phyloP scores from a whole-genome alignment of 2,329 filamentous ascomycete species.

The Penicillium sumatraense region DNA sequence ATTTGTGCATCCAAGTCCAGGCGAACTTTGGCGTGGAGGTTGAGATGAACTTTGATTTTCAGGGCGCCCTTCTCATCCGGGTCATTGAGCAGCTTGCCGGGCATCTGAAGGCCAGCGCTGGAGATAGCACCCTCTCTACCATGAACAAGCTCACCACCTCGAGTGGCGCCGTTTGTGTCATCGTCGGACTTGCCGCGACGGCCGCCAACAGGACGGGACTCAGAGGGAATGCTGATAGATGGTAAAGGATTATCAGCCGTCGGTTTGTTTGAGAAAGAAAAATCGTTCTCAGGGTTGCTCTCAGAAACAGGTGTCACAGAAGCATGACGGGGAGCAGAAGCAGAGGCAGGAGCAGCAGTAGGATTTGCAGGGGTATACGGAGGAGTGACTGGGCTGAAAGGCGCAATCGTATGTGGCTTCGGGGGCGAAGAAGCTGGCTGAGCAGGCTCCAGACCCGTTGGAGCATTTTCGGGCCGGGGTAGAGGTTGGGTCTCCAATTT shows the following conservation, averaged over 20 bases:
- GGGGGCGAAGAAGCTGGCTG: not conserved
- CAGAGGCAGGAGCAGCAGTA: not conserved
- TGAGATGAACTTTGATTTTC: slow-evolving; percentile 6
- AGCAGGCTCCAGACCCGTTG: not conserved
- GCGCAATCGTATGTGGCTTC: not conserved
- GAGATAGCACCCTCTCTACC: not conserved
- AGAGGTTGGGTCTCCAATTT: not conserved
- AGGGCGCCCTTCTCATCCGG: slow-evolving; percentile 1
- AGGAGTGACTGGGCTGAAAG: not conserved
- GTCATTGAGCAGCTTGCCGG: not conserved
- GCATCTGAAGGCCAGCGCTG: not conserved
- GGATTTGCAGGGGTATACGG: not conserved
- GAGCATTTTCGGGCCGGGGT: not conserved
- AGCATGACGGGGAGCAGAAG: slow-evolving; percentile 8
- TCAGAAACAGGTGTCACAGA: not conserved
- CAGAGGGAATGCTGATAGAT: not conserved
- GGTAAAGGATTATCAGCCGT: slow-evolving; percentile 1
- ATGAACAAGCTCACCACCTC: slow-evolving; percentile 2
- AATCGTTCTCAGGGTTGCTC: not conserved
- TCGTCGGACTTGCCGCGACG: slow-evolving; percentile 11
- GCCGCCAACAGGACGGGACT: slow-evolving; percentile 8
- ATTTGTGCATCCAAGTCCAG: slow-evolving; percentile 5
- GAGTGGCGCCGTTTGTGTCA: slow-evolving; percentile 6
- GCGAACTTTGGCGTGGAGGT: slow-evolving; percentile 7
- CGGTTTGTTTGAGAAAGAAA: not conserved